phyloP scores from a whole-genome alignment of 2,329 filamentous ascomycete species.

The Pseudovirgaria hyperparasitica region DNA sequence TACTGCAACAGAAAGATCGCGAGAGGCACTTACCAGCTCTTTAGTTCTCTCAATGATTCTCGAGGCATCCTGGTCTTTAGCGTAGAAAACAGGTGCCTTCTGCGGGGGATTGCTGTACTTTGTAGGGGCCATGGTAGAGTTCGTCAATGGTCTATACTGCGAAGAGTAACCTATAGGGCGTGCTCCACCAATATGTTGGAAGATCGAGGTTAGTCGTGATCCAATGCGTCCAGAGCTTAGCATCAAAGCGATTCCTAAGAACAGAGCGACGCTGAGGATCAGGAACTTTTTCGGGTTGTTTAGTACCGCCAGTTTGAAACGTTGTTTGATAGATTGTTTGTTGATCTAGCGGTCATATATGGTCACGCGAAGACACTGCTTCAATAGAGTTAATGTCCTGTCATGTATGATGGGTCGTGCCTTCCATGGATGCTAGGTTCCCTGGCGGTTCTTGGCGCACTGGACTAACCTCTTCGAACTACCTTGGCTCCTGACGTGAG shows the following conservation, averaged over 20 bases:
- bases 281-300: too few species aligned
- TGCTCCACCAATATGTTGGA: too few species aligned
- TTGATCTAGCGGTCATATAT: too few species aligned
- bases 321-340: too few species aligned
- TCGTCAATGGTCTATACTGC: slow-evolving; percentile 29
- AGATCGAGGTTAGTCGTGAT: slow-evolving; percentile 29
- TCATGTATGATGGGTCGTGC: too few species aligned
- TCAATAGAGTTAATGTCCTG: too few species aligned
- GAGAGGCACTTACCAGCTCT: slow-evolving; percentile 29
- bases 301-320: too few species aligned
- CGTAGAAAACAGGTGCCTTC: slow-evolving; percentile 63
- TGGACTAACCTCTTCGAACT: too few species aligned
- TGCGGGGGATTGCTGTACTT: slow-evolving; percentile 65
- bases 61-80: slow-evolving; percentile 58
- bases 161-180: slow-evolving; percentile 3
- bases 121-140: slow-evolving; percentile 50
- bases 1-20: not conserved
- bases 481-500: too few species aligned
- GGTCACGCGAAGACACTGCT: too few species aligned
- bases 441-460: too few species aligned
- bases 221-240: slow-evolving; percentile 53
- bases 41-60: slow-evolving; percentile 56
- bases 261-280: slow-evolving; percentile 35
- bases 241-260: slow-evolving; percentile 44
- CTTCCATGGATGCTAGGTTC: too few species aligned